Base-by-base conservation (phyloP, 2,329 filamentous ascomycete species). In the Neonectria neomacrospora region DNA sequence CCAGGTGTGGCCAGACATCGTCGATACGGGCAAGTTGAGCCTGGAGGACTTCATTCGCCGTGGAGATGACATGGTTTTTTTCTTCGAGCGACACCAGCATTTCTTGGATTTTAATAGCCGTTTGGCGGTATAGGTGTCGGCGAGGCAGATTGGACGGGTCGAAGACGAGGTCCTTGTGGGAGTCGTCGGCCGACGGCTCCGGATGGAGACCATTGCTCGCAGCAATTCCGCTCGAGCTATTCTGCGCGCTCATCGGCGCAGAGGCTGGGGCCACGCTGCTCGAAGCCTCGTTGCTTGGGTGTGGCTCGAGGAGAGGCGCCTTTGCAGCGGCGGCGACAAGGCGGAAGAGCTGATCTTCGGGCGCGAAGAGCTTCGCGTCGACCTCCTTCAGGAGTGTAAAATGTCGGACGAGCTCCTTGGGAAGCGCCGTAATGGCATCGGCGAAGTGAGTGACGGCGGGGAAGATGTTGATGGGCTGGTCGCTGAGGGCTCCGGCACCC, bases 311-410 rank as follows among this genome's bases (percentile, higher is more conserved):
- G 30, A 80, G 76, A 64, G 81, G 82, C 32, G 83, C 79, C 68
- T 83, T 83, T 66, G 87, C 79, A 65, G 91, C 88, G 56, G 85
- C 85, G 65, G 90, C 85, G 71, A 97, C 87, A 65, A 96, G 85
- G 74, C 91, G 86, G 74, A 91, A 90, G 62, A 99, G 85, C 74
- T 90, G 87, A 72, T 96, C 91, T 77, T 97, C 93, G 7, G 96
- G 91, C 26, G 89, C 90, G 79, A 94, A 96, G 68, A 97, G 92
- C 81, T 99, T 99, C 67, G 95, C 95, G 81, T 99, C 96, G 51
- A 98, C 96, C 81, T 99, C 96, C 78, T 97, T 97, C 71, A 99
- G 85, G 60, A 98, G 86, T 34, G 95, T 97, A 73, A 97, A 97
- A 79, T 99, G 95, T 75, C 94, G 90, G 71, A 97, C 93, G 54